Conservation (phyloP, 352 stramenopile species). For the Globisporangium viniferum region DNA sequence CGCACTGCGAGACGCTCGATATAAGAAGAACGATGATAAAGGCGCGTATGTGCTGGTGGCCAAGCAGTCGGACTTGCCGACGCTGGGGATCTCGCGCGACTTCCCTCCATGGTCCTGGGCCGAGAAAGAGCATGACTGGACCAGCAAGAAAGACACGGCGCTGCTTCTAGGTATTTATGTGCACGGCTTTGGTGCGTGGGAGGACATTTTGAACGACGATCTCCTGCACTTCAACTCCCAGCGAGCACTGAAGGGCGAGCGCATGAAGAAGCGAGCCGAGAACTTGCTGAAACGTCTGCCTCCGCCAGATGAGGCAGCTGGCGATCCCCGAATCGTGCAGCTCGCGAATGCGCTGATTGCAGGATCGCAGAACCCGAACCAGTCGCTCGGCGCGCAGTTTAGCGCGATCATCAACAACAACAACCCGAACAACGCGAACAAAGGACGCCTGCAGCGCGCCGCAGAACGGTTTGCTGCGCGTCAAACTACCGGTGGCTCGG, state of each 20-base stretch:
- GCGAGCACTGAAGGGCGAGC: slow-evolving; percentile 76
- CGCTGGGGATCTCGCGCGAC: slow-evolving; percentile 62
- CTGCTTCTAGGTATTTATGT: slow-evolving; percentile 81
- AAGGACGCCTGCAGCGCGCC: slow-evolving; percentile 59
- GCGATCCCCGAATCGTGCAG: slow-evolving; percentile 63
- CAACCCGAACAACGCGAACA: slow-evolving; percentile 31
- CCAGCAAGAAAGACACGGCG: slow-evolving; percentile 68
- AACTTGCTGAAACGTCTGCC: slow-evolving; percentile 77
- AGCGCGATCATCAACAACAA: slow-evolving; percentile 69
- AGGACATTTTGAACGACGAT: slow-evolving; percentile 84
- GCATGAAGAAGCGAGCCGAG: slow-evolving; percentile 81
- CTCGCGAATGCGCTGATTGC: slow-evolving; percentile 39
- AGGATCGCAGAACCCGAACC: slow-evolving; percentile 34
- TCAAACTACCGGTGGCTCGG: slow-evolving; percentile 23
- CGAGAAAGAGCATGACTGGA: slow-evolving; percentile 84
- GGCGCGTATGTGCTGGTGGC: slow-evolving; percentile 72
- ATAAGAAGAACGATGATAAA: slow-evolving; percentile 38
- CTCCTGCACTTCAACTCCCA: slow-evolving; percentile 77
- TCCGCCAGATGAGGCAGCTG: slow-evolving; percentile 42
- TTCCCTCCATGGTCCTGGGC: slow-evolving; percentile 70
- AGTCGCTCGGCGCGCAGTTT: slow-evolving; percentile 65
- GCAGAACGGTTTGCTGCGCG: slow-evolving; percentile 57
- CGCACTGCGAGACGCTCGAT: slow-evolving; percentile 47
- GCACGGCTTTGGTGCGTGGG: slow-evolving; percentile 82
- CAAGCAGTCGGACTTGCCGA: slow-evolving; percentile 61